Evolutionary conservation across 768 basidiomycete species (phyloP), one percentile per base, ranked within the genome.

Genomic region (Porpolomopsis calyptriformis): DNA sequence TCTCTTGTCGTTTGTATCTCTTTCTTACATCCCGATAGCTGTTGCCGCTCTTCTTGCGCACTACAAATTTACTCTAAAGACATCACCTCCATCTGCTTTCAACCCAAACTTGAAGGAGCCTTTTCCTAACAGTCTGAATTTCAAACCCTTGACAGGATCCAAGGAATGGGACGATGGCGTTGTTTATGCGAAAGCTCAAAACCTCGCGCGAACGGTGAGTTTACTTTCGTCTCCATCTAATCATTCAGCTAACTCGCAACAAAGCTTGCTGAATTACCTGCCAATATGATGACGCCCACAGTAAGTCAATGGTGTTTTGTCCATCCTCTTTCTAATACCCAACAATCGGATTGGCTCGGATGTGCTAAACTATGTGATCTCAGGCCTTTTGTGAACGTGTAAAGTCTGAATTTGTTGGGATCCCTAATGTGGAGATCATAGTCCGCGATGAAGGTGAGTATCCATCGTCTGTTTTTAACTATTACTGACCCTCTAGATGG

Each of bases 191-290:
- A 67, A 80, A 42, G 78, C 82, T 3, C 88, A 90, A 64, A 90
- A 89, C 58, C 64, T 85, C 50, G 85, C 85, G 20, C 73, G 85
- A 35, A 87, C 85, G 34, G 83, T 83, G 60, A 46, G 71, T 49
- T 10, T 41, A 38, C 38, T 37, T 27, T 22, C 12, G 16, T 24
- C 19, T 41, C 19, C 27, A 8, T n/a, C 39, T 40, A 37, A 44
- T 14, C 7, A 9, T 33, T 19, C 10, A 34, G n/a, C 34, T 31
- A 49, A 20, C 18, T 34, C 24, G 39, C 3, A 33, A 41, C 59
- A n/a, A n/a, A 88, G 83, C 70, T 92, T 39, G 82, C 77, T 78
- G 90, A 92, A 62, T 64, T 85, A 4, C 90, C 90, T 43, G 88
- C 77, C 1, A 92, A 92, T 60, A 77, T 90, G 61, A 67, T 88